Percentiles rank a stretch among this genome's conserved stretches.
Evolutionary conservation across 2,329 filamentous ascomycete species (phyloP).

Genomic region (Niveomyces coronatus): DNA sequence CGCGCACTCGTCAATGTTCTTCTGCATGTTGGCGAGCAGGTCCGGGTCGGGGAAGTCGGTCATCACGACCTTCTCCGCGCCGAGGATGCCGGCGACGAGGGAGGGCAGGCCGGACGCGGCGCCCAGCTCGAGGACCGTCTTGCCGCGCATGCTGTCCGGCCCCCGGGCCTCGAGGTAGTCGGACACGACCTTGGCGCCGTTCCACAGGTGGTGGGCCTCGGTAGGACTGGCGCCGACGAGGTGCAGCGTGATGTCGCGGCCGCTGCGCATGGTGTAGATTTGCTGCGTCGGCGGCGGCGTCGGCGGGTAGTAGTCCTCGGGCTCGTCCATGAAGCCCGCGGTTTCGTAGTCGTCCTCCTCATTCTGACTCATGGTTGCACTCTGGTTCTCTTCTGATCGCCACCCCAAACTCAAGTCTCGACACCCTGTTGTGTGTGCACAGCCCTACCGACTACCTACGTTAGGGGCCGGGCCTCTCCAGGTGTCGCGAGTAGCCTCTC

Average conservation of each 20-base stretch:
- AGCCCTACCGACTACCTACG: too few species aligned
- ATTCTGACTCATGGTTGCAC: too few species aligned
- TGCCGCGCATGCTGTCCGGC: constrained; percentile 50
- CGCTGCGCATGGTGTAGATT: constrained; percentile 58
- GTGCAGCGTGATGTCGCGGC: constrained; percentile 56
- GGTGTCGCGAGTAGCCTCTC: too few species aligned
- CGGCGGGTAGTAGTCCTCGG: constrained; percentile 68
- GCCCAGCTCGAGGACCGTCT: constrained; percentile 77
- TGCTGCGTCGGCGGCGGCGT: constrained; percentile 66
- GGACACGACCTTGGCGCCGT: constrained; percentile 70
- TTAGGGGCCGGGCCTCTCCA: too few species aligned
- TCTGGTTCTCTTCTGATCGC: too few species aligned
- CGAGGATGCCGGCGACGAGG: constrained; percentile 63
- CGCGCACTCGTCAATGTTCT: constrained; percentile 56
- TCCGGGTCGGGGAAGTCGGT: constrained; percentile 85
- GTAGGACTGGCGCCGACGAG: constrained; percentile 82
- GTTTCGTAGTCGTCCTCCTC: constrained; percentile 27
- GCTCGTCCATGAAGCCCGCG: constrained; percentile 64
- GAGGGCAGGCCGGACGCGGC: constrained; percentile 79
- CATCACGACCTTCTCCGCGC: constrained; percentile 62
- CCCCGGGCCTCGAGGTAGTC: constrained; percentile 67
- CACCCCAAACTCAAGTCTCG: too few species aligned
- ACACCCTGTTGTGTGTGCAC: too few species aligned
- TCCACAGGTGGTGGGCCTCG: constrained; percentile 89
- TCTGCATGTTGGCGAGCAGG: constrained; percentile 67